Conservation (phyloP, 495 filamentous ascomycete species). For the Aspergillus bertholletiae region DNA sequence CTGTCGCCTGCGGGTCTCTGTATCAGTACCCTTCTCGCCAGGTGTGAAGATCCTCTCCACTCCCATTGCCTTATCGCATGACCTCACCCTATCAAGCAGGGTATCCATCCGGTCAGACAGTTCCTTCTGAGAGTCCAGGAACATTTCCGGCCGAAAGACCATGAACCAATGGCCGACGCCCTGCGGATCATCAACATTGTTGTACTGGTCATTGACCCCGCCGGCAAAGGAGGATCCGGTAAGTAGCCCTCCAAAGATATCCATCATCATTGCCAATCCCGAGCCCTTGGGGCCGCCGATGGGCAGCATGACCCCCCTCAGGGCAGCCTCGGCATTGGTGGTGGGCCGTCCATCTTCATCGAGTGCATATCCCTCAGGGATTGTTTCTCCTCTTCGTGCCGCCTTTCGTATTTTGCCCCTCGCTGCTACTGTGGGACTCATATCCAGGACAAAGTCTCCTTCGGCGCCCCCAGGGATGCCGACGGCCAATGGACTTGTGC, state of each 20-base stretch:
- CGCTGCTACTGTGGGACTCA: conserved; percentile 15
- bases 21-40: conserved; percentile 11
- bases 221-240: conserved; percentile 27
- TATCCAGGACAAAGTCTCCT: conserved; percentile 15
- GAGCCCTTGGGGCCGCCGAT: conserved; percentile 33
- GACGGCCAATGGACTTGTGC: conserved; percentile 22
- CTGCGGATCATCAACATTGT: conserved; percentile 16
- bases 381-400: conserved; percentile 24
- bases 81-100: conserved; percentile 11
- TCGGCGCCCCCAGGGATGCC: conserved; percentile 10
- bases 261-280: conserved; percentile 31
- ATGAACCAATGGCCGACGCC: conserved; percentile 30
- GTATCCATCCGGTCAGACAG: conserved; percentile 23
- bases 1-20: conserved; percentile 2
- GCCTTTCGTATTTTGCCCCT: conserved; percentile 27
- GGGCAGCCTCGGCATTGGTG: conserved; percentile 20
- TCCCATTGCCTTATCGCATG: conserved; percentile 11
- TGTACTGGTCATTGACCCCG: conserved; percentile 25
- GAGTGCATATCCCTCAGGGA: conserved; percentile 27
- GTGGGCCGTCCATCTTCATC: conserved; percentile 24
- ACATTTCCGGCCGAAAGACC: conserved; percentile 27
- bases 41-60: conserved; percentile 8
- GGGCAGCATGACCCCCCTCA: conserved; percentile 23
- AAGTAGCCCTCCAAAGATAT: conserved; percentile 26
- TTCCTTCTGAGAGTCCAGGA: conserved; percentile 20